Evolutionary conservation across 2,329 filamentous ascomycete species (phyloP).

Genomic region (Pestalotiopsis sp.): DNA sequence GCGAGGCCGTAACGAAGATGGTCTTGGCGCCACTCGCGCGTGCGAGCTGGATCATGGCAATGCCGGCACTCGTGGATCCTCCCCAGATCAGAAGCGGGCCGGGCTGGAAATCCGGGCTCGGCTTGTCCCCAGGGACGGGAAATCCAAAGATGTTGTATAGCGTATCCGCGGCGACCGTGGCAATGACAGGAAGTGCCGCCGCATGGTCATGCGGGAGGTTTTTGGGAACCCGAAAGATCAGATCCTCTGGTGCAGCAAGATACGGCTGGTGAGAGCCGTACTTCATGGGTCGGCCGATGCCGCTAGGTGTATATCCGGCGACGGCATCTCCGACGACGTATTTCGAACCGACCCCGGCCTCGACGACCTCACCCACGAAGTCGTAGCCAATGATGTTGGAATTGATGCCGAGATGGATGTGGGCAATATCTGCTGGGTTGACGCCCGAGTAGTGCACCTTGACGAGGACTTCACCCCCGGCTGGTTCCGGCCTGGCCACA

Average conservation of each 20-base stretch:
- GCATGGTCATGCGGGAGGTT: constrained; percentile 16
- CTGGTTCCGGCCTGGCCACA: not conserved
- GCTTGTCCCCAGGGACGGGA: constrained; percentile 7
- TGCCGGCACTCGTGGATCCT: constrained; percentile 36
- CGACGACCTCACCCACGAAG: constrained; percentile 15
- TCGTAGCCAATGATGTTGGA: constrained; percentile 17
- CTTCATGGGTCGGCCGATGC: not conserved
- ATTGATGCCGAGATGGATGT: constrained; percentile 15
- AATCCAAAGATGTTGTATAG: constrained; percentile 23
- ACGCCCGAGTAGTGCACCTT: constrained; percentile 17
- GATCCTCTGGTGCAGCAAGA: constrained; percentile 2
- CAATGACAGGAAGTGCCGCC: constrained; percentile 17
- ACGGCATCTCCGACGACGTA: constrained; percentile 7
- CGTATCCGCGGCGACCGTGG: constrained; percentile 23
- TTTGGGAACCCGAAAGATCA: not conserved
- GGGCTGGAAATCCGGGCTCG: constrained; percentile 11
- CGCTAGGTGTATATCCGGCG: constrained; percentile 11
- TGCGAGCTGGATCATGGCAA: constrained; percentile 37
- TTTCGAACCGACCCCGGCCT: not conserved
- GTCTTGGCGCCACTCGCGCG: constrained; percentile 29
- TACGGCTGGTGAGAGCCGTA: constrained; percentile 15
- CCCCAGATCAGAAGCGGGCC: constrained; percentile 39
- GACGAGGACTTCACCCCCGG: constrained; percentile 13
- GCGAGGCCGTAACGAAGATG: constrained; percentile 36
- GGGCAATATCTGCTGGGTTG: constrained; percentile 17